Conservation (phyloP, 1,139 yeast species). For the Nakaseomyces uthaithaninus region DNA sequence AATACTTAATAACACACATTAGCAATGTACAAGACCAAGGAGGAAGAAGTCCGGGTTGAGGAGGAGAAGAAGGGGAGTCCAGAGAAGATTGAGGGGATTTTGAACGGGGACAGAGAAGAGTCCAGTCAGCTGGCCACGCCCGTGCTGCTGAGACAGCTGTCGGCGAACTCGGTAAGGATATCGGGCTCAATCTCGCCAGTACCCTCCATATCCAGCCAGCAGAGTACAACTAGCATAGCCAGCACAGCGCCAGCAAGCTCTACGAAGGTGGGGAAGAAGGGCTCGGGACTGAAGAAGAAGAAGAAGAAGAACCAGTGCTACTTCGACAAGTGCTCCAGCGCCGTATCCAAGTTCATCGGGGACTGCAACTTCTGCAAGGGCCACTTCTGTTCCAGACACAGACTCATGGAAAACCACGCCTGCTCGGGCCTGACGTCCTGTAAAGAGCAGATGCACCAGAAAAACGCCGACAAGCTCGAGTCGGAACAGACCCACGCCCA, state of each 20-base stretch:
- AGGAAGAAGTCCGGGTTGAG: constrained; percentile 3
- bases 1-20: background rate
- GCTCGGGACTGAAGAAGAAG: constrained; percentile 20
- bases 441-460: constrained; percentile 70
- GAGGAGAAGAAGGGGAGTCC: constrained; percentile 1
- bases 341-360: constrained; percentile 78
- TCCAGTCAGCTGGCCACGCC: background rate
- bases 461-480: constrained; percentile 40
- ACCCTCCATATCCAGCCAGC: background rate
- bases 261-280: constrained; percentile 5
- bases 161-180: background rate
- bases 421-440: constrained; percentile 74
- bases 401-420: constrained; percentile 76
- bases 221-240: background rate
- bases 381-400: constrained; percentile 78
- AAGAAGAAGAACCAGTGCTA: constrained; percentile 59
- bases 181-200: background rate
- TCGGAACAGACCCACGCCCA: constrained; percentile 41
- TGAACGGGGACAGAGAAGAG: constrained; percentile 4
- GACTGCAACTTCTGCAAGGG: constrained; percentile 83
- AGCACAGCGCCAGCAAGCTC: background rate
- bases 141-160: constrained; percentile 4
- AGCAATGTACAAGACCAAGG: background rate
- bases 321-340: constrained; percentile 51
- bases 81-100: constrained; percentile 3